Conservation (phyloP, 495 filamentous ascomycete genomes). For the Margaritispora aquatica region DNA sequence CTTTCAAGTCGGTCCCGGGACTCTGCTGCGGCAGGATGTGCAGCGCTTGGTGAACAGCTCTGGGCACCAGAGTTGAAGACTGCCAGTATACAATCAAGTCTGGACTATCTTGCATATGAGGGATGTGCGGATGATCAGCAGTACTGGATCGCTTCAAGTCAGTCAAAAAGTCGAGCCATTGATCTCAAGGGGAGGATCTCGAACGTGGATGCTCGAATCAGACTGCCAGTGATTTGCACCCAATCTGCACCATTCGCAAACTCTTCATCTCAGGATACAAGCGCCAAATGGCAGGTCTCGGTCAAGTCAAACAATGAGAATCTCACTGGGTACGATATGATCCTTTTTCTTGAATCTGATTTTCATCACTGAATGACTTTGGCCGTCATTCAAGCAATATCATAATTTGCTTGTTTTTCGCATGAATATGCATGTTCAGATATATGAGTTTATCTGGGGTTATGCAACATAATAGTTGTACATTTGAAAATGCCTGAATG, state of each 20-base stretch:
- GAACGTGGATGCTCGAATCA: not conserved
- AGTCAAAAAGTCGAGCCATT: constrained; percentile 20
- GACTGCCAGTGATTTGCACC: constrained; percentile 35
- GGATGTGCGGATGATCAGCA: constrained; percentile 16
- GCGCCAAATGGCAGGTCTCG: constrained; percentile 35
- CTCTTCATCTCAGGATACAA: constrained; percentile 30
- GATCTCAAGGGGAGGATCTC: constrained; percentile 23
- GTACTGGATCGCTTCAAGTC: constrained; percentile 33
- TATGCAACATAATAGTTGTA: not conserved
- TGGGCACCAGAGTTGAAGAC: constrained; percentile 32
- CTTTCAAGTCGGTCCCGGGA: constrained; percentile 25
- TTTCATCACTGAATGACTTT: not conserved
- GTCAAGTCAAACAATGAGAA: constrained; percentile 37
- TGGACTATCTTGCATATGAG: constrained; percentile 35
- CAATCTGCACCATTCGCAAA: constrained; percentile 41
- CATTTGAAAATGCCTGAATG: not conserved
- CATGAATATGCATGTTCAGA: too few relatives aligned
- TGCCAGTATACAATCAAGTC: constrained; percentile 29
- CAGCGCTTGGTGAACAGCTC: constrained; percentile 36
- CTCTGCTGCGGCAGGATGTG: constrained; percentile 27
- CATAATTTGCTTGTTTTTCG: too few relatives aligned
- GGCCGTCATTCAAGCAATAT: too few relatives aligned
- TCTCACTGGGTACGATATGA: constrained; percentile 33
- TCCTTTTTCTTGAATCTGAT: not conserved
- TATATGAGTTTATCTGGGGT: too few relatives aligned